Conservation (phyloP, 2,329 filamentous ascomycete genomes). For the Pezicula radicicola region DNA sequence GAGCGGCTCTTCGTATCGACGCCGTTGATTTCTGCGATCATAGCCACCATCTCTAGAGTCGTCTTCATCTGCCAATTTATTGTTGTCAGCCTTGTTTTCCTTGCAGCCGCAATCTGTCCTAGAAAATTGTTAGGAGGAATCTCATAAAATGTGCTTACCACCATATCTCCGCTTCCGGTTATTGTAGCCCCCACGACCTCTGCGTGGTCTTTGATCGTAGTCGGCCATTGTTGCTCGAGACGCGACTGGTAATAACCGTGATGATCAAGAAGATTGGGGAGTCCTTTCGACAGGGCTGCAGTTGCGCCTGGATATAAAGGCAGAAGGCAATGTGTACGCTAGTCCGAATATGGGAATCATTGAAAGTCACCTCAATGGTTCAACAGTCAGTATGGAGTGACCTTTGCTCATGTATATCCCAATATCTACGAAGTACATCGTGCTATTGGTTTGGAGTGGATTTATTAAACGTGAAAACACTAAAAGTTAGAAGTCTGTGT, state of each 20-base stretch:
- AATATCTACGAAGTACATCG: no score
- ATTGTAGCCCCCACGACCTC: slow-evolving; percentile 43
- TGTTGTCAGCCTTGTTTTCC: slow-evolving; percentile 21
- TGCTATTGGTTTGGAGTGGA: no score
- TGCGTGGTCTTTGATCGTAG: slow-evolving; percentile 38
- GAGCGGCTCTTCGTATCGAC: slow-evolving; percentile 71
- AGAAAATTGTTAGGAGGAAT: neutral
- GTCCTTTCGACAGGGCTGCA: no score
- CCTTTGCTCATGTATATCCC: no score
- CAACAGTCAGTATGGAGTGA: no score
- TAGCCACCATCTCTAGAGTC: slow-evolving; percentile 41
- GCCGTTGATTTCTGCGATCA: slow-evolving; percentile 70
- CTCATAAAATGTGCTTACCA: slow-evolving; percentile 50
- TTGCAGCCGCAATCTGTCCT: neutral
- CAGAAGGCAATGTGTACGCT: no score
- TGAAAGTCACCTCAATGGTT: no score
- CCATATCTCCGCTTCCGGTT: slow-evolving; percentile 76
- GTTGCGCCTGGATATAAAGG: slow-evolving; percentile 8
- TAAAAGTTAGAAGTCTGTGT: no score
- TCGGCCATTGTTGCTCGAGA: slow-evolving; percentile 42
- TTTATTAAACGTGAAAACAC: no score
- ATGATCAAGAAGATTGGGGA: slow-evolving; percentile 1
- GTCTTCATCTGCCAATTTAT: slow-evolving; percentile 62
- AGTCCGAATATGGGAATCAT: no score
- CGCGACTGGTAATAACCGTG: neutral